phyloP scores from a whole-genome alignment of 164 flowering plant genomes.

The Aristolochia californica region DNA sequence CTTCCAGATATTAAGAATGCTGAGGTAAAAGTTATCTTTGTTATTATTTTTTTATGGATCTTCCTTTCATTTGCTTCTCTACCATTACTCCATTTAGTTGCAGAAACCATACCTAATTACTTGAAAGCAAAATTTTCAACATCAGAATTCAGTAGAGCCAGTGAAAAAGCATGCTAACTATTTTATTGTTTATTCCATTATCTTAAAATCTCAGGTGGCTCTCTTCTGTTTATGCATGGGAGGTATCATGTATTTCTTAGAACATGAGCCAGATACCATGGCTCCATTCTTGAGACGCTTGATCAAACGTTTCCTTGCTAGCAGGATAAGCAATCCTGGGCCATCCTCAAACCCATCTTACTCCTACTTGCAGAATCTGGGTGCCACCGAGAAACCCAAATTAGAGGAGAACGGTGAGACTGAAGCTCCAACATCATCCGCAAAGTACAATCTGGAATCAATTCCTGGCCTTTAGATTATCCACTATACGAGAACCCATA shows the following conservation, averaged over 20 bases:
- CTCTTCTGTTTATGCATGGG: constrained; percentile 89
- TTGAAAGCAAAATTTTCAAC: too few species aligned
- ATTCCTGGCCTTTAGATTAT: constrained; percentile 83
- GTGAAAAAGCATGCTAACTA: background rate
- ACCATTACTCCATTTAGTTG: background rate
- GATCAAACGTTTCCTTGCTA: constrained; percentile 89
- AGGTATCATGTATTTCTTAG: constrained; percentile 89
- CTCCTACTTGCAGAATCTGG: constrained; percentile 51
- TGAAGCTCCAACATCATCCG: constrained; percentile 30
- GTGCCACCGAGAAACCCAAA: constrained; percentile 47
- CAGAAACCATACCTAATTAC: background rate
- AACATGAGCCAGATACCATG: constrained; percentile 95
- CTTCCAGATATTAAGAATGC: constrained; percentile 80
- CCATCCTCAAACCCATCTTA: constrained; percentile 49
- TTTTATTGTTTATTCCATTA: background rate
- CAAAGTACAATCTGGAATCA: constrained; percentile 82
- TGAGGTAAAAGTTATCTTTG: constrained; percentile 46
- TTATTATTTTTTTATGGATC: background rate
- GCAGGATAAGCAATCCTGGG: constrained; percentile 77
- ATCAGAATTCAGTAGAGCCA: background rate
- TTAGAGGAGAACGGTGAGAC: constrained; percentile 24
- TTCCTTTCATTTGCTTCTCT: background rate
- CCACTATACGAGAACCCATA: too few species aligned
- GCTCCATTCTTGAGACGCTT: constrained; percentile 86
- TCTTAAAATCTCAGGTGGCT: constrained; percentile 43